These are phyloP conservation scores for Euphrasia arctica DNA, from an alignment of 305 asterid species.

Conservation along the genomic window DNA sequence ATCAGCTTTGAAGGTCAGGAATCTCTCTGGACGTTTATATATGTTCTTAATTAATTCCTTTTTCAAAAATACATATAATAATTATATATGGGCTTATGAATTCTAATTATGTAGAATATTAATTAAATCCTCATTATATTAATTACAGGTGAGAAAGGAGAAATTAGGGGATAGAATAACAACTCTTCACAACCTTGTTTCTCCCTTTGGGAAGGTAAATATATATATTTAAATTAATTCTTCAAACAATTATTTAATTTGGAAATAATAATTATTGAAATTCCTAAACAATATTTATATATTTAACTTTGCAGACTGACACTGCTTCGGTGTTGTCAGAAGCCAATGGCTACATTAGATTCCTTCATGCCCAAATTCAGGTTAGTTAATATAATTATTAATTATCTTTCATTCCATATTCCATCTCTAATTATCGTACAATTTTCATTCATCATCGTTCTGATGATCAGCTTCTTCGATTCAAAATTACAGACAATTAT, in stretches of 20 bases:
- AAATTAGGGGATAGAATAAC: slow-evolving; percentile 79
- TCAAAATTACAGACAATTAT: no score
- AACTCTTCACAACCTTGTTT: slow-evolving; percentile 79
- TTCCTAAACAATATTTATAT: no score
- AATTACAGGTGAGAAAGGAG: slow-evolving; percentile 64
- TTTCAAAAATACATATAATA: no score
- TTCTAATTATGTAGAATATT: background rate
- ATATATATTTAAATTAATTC: background rate
- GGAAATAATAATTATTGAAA: no score
- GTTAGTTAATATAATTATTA: slow-evolving; percentile 21
- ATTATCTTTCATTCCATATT: slow-evolving; percentile 24
- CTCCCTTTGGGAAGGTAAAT: slow-evolving; percentile 87
- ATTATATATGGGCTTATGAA: slow-evolving; percentile 19
- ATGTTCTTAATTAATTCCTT: no score
- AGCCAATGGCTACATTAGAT: slow-evolving; percentile 79
- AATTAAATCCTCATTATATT: background rate
- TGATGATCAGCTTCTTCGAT: no score
- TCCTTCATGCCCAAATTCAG: slow-evolving; percentile 77
- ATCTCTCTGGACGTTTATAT: slow-evolving; percentile 21
- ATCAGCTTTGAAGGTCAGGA: slow-evolving; percentile 61
- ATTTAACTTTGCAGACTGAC: slow-evolving; percentile 49
- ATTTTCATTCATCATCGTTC: no score
- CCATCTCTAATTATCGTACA: no score
- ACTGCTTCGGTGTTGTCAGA: slow-evolving; percentile 92
- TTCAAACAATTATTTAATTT: no score